phyloP scores from a whole-genome alignment of 2,329 filamentous ascomycete genomes.

The Claviceps africana region DNA sequence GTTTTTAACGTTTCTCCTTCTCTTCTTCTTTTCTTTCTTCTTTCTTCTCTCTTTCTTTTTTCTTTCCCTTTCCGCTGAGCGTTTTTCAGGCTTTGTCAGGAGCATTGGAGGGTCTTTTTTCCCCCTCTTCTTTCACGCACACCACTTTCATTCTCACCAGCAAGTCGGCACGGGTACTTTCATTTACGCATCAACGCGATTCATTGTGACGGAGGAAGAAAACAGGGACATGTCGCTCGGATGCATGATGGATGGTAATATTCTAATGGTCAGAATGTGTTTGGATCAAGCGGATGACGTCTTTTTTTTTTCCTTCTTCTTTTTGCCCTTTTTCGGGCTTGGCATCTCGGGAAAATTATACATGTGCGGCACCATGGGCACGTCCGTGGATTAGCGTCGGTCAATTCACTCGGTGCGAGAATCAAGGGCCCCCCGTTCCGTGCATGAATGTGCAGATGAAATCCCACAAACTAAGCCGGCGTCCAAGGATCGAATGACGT shows the following conservation, averaged over 20 bases:
- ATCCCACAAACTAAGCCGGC: too few species aligned
- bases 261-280: neutral
- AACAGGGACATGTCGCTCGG: neutral
- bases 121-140: neutral
- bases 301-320: neutral
- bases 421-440: too few species aligned
- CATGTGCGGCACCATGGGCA: too few species aligned
- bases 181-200: neutral
- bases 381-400: too few species aligned
- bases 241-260: neutral
- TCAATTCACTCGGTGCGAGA: too few species aligned
- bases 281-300: neutral
- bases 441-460: too few species aligned
- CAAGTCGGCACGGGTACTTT: neutral
- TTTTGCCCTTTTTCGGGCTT: neutral
- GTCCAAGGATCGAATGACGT: too few species aligned
- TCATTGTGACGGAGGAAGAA: neutral
- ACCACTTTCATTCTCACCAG: neutral
- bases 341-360: too few species aligned
- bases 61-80: neutral
- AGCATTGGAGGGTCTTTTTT: neutral
- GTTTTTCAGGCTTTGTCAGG: neutral
- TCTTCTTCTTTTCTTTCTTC: too few species aligned
- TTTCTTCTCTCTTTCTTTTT: too few species aligned
- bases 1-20: too few species aligned